Evolutionary conservation across 2,329 filamentous ascomycete species (phyloP), one percentile per base, ranked within the genome.

Genomic region (Alternaria ventricosa): DNA sequence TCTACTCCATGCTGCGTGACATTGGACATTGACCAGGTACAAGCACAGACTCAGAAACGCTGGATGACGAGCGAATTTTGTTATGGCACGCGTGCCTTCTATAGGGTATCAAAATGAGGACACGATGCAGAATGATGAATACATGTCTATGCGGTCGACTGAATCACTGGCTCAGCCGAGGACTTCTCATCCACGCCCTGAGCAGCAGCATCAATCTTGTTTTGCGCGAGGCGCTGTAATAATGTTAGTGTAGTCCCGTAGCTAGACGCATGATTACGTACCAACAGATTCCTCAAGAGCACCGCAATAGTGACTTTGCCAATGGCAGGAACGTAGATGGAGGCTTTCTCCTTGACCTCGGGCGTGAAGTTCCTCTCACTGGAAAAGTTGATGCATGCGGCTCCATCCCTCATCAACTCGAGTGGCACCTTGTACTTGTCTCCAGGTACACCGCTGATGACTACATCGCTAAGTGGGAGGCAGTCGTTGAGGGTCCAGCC

Each of bases 371-470:
- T 98, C 84, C 94, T 93, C 81, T 92, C 93, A 55, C 93, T 97
- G 8, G 94, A 96, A 80, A 99, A 98, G 83, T 99, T 99, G 84
- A 99, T 94, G 85, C 96, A 99, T n/a, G 97, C 93, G 28, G 93
- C 94, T 51, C 96, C 96, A 60, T 97, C 92, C 50, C 93, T 88
- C 74, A 99, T 85, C 66, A 96, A 84, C 55, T 92, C 88, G 4
- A 90, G 91, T 6, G 94, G 92, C 25, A 99, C 92, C 84, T 98
- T 97, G 87, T 91, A 99, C 64, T 86, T 88, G 67, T 97, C 92
- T 23, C 89, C 88, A 0, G 96, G 96, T 2, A 99, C 96, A 69
- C 96, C 96, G 57, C 92, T 92, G 74, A 99, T 96, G 65, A 99
- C 91, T 18, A 98, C 95, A 79, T 99, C 96, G 77, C 94, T 97